Conservation (phyloP, 306 rosid genomes). For the Quercus cerris region DNA sequence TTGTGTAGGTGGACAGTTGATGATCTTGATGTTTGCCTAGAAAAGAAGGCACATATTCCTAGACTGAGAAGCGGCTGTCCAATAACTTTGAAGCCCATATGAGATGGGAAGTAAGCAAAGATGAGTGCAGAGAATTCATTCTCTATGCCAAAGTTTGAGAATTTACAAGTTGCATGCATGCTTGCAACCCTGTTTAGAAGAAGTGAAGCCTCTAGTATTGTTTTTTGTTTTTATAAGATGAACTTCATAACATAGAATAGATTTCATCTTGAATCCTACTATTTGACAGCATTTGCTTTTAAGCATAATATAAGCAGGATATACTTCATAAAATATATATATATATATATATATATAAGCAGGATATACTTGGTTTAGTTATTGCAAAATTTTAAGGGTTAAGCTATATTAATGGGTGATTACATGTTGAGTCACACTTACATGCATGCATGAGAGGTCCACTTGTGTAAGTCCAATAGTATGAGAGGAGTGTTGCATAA, state of each 20-base stretch:
- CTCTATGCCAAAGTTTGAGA: conserved; percentile 3
- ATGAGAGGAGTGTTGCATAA: too few relatives aligned
- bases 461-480: too few relatives aligned
- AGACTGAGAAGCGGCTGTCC: conserved; percentile 65
- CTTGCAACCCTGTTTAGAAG: neutral
- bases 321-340: too few relatives aligned
- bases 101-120: conserved; percentile 15
- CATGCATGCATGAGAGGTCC: too few relatives aligned
- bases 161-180: neutral
- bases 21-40: conserved; percentile 60
- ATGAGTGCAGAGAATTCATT: neutral
- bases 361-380: too few relatives aligned
- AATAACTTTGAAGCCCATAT: conserved; percentile 58
- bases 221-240: neutral
- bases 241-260: neutral
- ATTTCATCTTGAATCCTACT: too few relatives aligned
- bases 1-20: conserved; percentile 59
- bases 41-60: conserved; percentile 70
- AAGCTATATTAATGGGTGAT: neutral
- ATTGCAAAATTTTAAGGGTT: too few relatives aligned
- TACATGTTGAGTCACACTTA: neutral
- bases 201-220: neutral
- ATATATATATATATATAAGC: too few relatives aligned
- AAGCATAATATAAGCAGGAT: too few relatives aligned
- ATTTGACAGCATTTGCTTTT: too few relatives aligned